These are phyloP conservation scores for Hypericum androsaemum DNA, from an alignment of 345 rosid genomes.

Conservation along the genomic window DNA sequence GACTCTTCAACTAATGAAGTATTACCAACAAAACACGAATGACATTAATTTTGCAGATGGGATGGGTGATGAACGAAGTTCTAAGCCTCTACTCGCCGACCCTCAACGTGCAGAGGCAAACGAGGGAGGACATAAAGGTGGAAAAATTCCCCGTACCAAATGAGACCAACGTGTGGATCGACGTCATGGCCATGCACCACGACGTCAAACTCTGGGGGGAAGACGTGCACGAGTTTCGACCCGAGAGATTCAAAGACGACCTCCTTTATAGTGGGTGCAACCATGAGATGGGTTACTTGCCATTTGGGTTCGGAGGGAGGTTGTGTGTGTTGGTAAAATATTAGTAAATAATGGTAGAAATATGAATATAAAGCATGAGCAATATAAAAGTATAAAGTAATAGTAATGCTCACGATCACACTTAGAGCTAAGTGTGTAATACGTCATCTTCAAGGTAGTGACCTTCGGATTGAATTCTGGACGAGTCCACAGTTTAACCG, in stretches of 20 bases:
- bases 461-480: no score
- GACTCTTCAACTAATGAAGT: no score
- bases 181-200: slow-evolving; percentile 79
- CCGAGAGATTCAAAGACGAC: slow-evolving; percentile 66
- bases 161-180: slow-evolving; percentile 87
- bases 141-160: slow-evolving; percentile 38
- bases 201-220: slow-evolving; percentile 72
- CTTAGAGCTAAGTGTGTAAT: no score
- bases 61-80: slow-evolving; percentile 82
- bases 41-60: slow-evolving; percentile 46
- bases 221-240: slow-evolving; percentile 60
- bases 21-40: no score
- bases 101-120: slow-evolving; percentile 79
- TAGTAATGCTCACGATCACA: no score
- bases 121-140: slow-evolving; percentile 46
- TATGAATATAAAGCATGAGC: no score
- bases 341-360: no score
- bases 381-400: no score
- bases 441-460: no score
- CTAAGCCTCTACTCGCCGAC: slow-evolving; percentile 68
- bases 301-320: slow-evolving; percentile 93
- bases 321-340: no score
- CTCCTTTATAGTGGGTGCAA: slow-evolving; percentile 55
- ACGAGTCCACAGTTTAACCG: no score
- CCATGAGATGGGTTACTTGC: slow-evolving; percentile 82